Percentiles rank a stretch among this genome's conserved stretches.
Evolutionary conservation across 2,329 filamentous ascomycete genomes (phyloP).

Genomic region (Coniochaeta ligniaria): DNA sequence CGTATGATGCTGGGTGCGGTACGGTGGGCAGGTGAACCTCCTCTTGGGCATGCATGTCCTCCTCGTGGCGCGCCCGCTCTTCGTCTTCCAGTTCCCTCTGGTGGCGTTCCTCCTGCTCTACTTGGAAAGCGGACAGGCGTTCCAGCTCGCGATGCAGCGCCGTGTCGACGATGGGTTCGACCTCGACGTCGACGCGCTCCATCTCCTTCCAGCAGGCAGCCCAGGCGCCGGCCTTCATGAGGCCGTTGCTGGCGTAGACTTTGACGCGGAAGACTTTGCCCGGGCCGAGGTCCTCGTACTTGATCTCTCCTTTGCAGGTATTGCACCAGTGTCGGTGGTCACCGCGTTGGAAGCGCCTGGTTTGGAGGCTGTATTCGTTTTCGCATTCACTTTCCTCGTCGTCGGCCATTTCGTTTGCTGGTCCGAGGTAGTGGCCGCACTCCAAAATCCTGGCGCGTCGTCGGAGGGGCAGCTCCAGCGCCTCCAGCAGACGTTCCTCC

Average conservation of each 20-base stretch:
- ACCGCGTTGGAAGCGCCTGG: constrained; percentile 1
- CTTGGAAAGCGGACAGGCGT: constrained; percentile 33
- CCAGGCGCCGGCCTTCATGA: constrained; percentile 92
- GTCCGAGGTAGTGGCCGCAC: constrained; percentile 69
- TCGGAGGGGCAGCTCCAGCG: constrained; percentile 60
- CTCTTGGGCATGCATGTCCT: constrained; percentile 16
- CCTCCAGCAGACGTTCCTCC: constrained; percentile 70
- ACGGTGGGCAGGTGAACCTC: constrained; percentile 17
- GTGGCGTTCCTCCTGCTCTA: constrained; percentile 31
- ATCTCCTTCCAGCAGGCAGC: constrained; percentile 92
- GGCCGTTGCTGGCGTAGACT: constrained; percentile 88
- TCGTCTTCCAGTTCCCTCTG: constrained; percentile 17
- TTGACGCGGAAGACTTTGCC: constrained; percentile 68
- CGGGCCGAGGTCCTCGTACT: constrained; percentile 43
- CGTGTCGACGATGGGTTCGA: constrained; percentile 65
- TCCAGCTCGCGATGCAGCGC: constrained; percentile 54
- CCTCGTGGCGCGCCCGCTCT: constrained; percentile 6
- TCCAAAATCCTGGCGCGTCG: constrained; percentile 63
- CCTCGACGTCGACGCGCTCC: constrained; percentile 95
- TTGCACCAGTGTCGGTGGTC: constrained; percentile 46
- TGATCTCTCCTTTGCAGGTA: constrained; percentile 48
- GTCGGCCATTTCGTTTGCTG: constrained; percentile 41
- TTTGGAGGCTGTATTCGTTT: constrained; percentile 25
- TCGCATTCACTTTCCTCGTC: constrained; percentile 35
- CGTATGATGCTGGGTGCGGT: not conserved